Conservation (phyloP, 106 monocot species). For the Narthecium ossifragum region DNA sequence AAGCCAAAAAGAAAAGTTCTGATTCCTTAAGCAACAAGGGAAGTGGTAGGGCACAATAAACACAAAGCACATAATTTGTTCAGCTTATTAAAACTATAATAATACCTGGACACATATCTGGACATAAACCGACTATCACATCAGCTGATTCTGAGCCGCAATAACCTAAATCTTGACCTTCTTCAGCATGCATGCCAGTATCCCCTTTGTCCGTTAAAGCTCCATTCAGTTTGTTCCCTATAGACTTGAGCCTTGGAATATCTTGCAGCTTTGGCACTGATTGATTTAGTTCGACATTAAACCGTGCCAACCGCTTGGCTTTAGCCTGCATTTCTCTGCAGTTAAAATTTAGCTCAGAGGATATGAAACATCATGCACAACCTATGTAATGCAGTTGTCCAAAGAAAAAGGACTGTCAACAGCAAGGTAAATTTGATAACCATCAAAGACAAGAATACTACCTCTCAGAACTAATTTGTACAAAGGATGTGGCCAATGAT, state of each 20-base stretch:
- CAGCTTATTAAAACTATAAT: background rate
- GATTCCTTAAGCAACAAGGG: background rate
- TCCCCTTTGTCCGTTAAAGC: conserved; percentile 5
- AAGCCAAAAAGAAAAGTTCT: background rate
- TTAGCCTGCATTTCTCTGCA: conserved; percentile 81
- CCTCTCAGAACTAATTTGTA: conserved; percentile 48
- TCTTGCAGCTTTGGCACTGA: conserved; percentile 27
- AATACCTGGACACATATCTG: conserved; percentile 98
- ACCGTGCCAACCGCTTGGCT: conserved; percentile 77
- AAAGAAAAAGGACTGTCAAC: background rate
- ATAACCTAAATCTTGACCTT: conserved; percentile 4
- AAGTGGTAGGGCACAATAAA: background rate
- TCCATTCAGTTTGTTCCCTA: conserved; percentile 22
- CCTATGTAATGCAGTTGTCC: background rate
- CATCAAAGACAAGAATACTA: conserved; percentile 3
- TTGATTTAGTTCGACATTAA: conserved; percentile 56
- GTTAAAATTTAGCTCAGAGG: conserved; percentile 1
- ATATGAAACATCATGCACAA: background rate
- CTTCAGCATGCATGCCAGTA: conserved; percentile 1
- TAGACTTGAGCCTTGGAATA: conserved; percentile 13
- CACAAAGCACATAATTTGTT: background rate
- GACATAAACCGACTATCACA: conserved; percentile 67
- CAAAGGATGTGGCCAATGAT: conserved; percentile 6
- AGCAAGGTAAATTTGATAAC: background rate
- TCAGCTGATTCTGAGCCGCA: conserved; percentile 29